Base-by-base conservation (phyloP, 2,329 filamentous ascomycete genomes). In the Myriosclerotinia duriaeana region DNA sequence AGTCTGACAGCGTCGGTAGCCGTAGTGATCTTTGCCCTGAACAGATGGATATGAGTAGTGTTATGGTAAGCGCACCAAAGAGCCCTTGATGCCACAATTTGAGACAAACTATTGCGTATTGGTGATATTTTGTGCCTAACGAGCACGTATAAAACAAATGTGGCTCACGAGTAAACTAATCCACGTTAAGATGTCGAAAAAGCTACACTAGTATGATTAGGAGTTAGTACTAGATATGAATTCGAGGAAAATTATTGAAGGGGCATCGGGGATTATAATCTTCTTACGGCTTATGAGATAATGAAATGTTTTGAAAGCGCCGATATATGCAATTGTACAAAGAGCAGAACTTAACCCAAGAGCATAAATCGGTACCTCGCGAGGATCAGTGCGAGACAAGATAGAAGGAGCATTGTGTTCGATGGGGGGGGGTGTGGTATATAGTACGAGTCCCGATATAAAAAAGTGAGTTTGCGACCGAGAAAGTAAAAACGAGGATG, bases 381-480 rank as follows among this genome's bases (percentile, higher is more conserved):
- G 83, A 44, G 82, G 86, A 30, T 88, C 90, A 20, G 75, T 79
- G 53, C 81, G 64, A 20, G 67, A 80, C 77, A 90, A 89, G 70
- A 86, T 76, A 15, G 75, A 77, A 0, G 89, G 89, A 0, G 89
- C 88, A 64, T 90, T 87, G 14, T 85, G 84, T 65, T 84, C 87
- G 11, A 88, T 80, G 0, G 84, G 67, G 87, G 0, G 89, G 83
- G 74, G 92, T 84, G 67, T 87, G 87, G 74, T 90, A 87, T 11
- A 93, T 80, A 26, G 92, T 86, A 74, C 90, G 86, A 53, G 86
- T 88, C 61, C 88, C 87, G 0, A 86, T 87, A 77, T 90, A 90
- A 64, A 86, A 79, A 79, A 85, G 71, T 0, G 84, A 84, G 73
- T 86, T 87, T 36, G 82, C 84, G 17, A 14, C 85, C 1, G 84